These are phyloP conservation scores for Pholiota adiposa DNA, from an alignment of 1,284 basidiomycete genomes.

Conservation along the genomic window DNA sequence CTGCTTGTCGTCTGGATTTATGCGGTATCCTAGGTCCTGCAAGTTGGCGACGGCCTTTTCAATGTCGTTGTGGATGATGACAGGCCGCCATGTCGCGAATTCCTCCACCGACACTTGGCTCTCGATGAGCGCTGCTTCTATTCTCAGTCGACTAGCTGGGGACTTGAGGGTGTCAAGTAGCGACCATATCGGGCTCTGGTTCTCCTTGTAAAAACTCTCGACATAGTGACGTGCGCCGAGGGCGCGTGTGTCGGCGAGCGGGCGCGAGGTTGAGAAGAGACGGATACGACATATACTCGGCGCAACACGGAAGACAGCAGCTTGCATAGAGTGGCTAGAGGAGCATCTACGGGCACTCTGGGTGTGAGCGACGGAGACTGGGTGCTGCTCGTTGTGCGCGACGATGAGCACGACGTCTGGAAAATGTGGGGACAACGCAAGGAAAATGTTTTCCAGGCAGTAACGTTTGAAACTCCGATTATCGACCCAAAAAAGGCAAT, in stretches of 20 bases:
- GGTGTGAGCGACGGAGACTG: not conserved
- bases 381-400: not conserved
- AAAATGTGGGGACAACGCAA: no score
- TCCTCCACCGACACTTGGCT: slow-evolving; percentile 37
- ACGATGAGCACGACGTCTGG: no score
- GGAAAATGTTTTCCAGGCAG: no score
- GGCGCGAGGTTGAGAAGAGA: not conserved
- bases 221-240: slow-evolving; percentile 31
- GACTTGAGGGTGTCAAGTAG: slow-evolving; percentile 31
- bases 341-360: slow-evolving; percentile 25
- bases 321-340: slow-evolving; percentile 28
- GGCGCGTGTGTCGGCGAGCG: not conserved
- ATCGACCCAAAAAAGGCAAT: no score
- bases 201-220: slow-evolving; percentile 32
- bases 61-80: slow-evolving; percentile 38
- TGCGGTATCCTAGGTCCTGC: slow-evolving; percentile 14
- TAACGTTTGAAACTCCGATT: no score
- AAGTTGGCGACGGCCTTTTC: slow-evolving; percentile 34
- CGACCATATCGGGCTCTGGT: slow-evolving; percentile 37
- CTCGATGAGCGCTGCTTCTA: slow-evolving; percentile 31
- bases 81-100: slow-evolving; percentile 40
- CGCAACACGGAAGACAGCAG: slow-evolving; percentile 21
- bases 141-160: slow-evolving; percentile 22
- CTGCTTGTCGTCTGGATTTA: not conserved
- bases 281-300: slow-evolving; percentile 13